Conservation (phyloP, 257 asterid species). For the Eustoma russellianum region DNA sequence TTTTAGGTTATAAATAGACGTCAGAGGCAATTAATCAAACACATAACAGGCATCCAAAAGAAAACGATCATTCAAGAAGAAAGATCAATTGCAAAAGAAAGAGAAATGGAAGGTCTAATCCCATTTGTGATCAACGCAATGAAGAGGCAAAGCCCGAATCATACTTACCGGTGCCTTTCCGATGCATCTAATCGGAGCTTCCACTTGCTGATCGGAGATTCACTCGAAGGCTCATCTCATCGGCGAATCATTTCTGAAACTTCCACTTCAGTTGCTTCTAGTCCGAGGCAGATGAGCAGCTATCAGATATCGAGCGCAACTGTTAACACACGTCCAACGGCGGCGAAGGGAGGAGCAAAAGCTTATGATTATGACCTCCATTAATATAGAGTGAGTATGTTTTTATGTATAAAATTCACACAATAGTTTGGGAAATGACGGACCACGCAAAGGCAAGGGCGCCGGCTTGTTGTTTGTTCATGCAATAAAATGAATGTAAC, state of each 20-base stretch:
- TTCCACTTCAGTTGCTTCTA: background rate
- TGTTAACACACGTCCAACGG: background rate
- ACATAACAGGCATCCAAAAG: no score
- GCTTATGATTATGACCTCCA: no score
- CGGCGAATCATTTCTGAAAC: slow-evolving; percentile 32
- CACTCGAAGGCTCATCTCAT: slow-evolving; percentile 36
- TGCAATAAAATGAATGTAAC: no score
- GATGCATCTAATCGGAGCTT: slow-evolving; percentile 52
- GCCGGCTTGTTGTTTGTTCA: no score
- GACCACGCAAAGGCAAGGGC: no score
- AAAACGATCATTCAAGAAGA: no score
- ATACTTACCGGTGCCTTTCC: slow-evolving; percentile 39
- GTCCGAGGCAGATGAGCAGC: slow-evolving; percentile 3
- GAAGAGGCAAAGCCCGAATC: slow-evolving; percentile 29
- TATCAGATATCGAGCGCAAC: slow-evolving; percentile 11
- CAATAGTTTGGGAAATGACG: no score
- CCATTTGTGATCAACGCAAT: slow-evolving; percentile 48
- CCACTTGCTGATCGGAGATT: slow-evolving; percentile 33
- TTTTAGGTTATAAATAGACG: no score
- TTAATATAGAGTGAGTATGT: no score
- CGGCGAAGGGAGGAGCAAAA: background rate
- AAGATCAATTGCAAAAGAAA: background rate
- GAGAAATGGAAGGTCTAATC: slow-evolving; percentile 60
- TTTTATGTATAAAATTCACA: background rate
- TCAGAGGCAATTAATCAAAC: no score